Percentiles rank a stretch among this genome's conserved stretches.
phyloP scores from a whole-genome alignment of 805 yeast genomes.

The Lachancea meyersii region DNA sequence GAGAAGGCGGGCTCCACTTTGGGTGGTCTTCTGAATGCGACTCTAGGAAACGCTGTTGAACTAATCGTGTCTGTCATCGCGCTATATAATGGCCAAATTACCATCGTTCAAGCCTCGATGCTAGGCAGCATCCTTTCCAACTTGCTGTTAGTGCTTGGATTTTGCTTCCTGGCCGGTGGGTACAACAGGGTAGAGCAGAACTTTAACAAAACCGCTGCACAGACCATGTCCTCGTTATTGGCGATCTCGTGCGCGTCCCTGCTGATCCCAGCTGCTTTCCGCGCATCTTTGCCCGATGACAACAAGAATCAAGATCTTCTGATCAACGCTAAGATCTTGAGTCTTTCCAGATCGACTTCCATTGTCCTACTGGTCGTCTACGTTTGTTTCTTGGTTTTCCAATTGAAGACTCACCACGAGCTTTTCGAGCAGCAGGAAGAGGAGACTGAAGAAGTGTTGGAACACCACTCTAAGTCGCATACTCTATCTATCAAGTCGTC shows the following conservation, averaged over 20 bases:
- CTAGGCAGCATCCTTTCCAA: conserved; percentile 89
- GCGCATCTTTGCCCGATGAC: conserved; percentile 61
- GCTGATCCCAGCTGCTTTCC: conserved; percentile 93
- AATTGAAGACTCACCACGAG: conserved; percentile 75
- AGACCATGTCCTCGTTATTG: conserved; percentile 91
- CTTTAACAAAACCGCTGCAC: conserved; percentile 95
- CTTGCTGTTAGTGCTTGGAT: conserved; percentile 84
- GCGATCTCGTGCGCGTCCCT: conserved; percentile 86
- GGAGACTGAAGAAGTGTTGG: conserved; percentile 34
- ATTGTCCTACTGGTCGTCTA: conserved; percentile 72
- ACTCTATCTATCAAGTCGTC: conserved; percentile 50
- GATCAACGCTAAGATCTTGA: conserved; percentile 45
- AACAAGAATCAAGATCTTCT: conserved; percentile 33
- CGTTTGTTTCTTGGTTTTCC: conserved; percentile 75
- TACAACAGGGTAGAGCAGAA: conserved; percentile 75
- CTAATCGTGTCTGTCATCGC: conserved; percentile 92
- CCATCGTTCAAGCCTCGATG: conserved; percentile 97
- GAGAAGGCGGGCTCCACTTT: conserved; percentile 84
- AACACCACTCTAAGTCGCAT: conserved; percentile 21
- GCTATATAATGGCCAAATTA: conserved; percentile 71
- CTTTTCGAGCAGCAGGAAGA: conserved; percentile 57
- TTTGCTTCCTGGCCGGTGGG: conserved; percentile 93
- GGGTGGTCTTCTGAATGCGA: conserved; percentile 93
- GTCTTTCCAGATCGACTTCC: conserved; percentile 80
- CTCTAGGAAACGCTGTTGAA: conserved; percentile 97